Base-by-base conservation (phyloP, 768 basidiomycete genomes). In the Boletus rubroflammeus region DNA sequence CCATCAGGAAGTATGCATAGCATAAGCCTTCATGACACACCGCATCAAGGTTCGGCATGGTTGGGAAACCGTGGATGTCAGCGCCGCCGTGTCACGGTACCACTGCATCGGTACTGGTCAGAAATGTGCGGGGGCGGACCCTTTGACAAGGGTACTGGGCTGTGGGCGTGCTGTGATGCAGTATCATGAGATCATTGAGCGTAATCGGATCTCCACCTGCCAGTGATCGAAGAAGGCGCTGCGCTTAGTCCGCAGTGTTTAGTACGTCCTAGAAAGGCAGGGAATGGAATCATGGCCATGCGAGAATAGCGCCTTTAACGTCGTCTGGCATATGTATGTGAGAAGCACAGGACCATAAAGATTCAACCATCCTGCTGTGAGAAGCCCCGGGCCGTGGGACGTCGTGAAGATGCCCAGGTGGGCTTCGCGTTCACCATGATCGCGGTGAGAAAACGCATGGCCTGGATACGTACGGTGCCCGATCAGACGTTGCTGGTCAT, bases 201-300 rank as follows among this genome's bases (percentile, higher is more conserved):
- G 62, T 58, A 56, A 63, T 58, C 52, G n/a, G 45, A 50, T 53
- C 61, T 35, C 56, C 50, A 41, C 45, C 44, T 50, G 35, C 38
- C 36, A 25, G 34, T 50, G 66, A 65, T 67, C 57, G 60, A 53
- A 57, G 62, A 62, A 67, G 65, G 49, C 57, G 38, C 62, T 65
- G 60, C 53, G 53, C 34, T 15, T 53, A 31, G 45, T 51, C 36
- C 47, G 47, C 51, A 61, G 54, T 52, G 25, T 43, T 46, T 41
- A 58, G 54, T 64, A 59, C 62, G 60, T 62, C 65, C 46, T 35
- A 13, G 47, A 57, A 62, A 40, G 46, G 52, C 50, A 57, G 49
- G 50, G 58, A 63, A 66, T 66, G 63, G 58, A 66, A 65, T 43
- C 48, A 28, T n/a, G 13, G 28, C 48, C 52, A 52, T 62, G 59